Base-by-base conservation (phyloP, 306 rosid species). In the Medicago arabica region DNA sequence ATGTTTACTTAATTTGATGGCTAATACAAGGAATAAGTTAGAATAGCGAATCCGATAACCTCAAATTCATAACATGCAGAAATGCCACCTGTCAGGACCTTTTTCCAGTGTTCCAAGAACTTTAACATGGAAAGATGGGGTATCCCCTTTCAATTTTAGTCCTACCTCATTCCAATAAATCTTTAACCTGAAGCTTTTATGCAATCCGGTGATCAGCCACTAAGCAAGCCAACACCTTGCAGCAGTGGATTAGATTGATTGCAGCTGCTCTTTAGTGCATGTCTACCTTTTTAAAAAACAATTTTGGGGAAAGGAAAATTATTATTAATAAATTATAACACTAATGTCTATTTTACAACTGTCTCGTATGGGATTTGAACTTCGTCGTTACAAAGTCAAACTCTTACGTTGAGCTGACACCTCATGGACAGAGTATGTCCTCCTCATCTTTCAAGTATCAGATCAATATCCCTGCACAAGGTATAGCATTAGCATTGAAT, bases 391-490 rank as follows among this genome's bases (percentile, higher is more conserved):
- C 38, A 34, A 34, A 34, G 38, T 6, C 38, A 34, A 34, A 34
- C 38, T 34, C 38, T 34, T 34, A 34, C 38, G 5, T 5, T 4
- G 38, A 34, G 38, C 38, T 34, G 38, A 34, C 38, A 34, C 38
- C 38, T 34, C 7, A 34, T 34, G 38, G 7, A 34, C 38, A 34
- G 44, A 70, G 62, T 34, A 70, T 70, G 12, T 17, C 47, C 13
- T 16, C 46, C 40, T 70, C 63, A 50, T 51, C 46, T 36, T 70
- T 65, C 54, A 38, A 74, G 69, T 19, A 38, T 60, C 65, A 75
- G 51, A 65, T 36, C 55, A 51, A 53, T 17, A 39, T 75, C 73
- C 62, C 50, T 15, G 31, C 59, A 75, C 53, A 75, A 51, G 66
- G 17, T 51, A 70, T 65, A 54, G 38, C 74, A 76, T 67, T 23